Evolutionary conservation across 2,329 filamentous ascomycete genomes (phyloP), one percentile per base, ranked within the genome.

Genomic region (Penicillium sumatraense): DNA sequence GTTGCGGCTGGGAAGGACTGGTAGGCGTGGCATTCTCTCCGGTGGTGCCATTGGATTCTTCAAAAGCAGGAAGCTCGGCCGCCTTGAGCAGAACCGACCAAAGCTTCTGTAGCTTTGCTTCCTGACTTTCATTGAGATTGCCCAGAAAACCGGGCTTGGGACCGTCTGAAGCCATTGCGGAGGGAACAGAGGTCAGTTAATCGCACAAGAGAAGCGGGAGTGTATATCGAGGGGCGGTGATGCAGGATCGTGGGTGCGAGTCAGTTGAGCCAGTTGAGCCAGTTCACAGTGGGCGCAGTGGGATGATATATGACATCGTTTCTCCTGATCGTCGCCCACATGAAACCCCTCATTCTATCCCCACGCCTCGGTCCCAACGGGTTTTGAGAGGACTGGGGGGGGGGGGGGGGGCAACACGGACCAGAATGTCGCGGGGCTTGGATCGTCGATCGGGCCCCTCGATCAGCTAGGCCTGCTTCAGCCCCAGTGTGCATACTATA

Each of bases 121-220:
- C 90, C 76, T 99, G 87, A 56, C 96, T 91, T 2, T 85, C 74
- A 13, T 91, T 96, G 52, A 99, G 80, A 64, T 90, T 96, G 54
- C 91, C 92, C 49, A 91, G 85, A 59, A 92, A 87, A 40, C 95
- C 93, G 7, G 60, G 57, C 8, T 54, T 56, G 1, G 60, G 60
- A 49, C 56, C 55, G 18, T 59, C 52, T 36, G 60, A 44, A 36
- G 63, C 54, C 63, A 66, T 64, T 49, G 23, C 49, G 48, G 5
- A 16, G 26, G 27, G 41, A 3, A 14, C 13, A 18, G 16, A 9
- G 7, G 14, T 29, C 14, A 9, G 42, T 33, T 7, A n/a, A 29
- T 48, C 8, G 42, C 18, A 7, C 16, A 42, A n/a, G 20, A 7
- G 23, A 9, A 11, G 24, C 6, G 13, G 23, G 14, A 10, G n/a